phyloP scores from a whole-genome alignment of 169 alveolate species.

The Neospora caninum region DNA sequence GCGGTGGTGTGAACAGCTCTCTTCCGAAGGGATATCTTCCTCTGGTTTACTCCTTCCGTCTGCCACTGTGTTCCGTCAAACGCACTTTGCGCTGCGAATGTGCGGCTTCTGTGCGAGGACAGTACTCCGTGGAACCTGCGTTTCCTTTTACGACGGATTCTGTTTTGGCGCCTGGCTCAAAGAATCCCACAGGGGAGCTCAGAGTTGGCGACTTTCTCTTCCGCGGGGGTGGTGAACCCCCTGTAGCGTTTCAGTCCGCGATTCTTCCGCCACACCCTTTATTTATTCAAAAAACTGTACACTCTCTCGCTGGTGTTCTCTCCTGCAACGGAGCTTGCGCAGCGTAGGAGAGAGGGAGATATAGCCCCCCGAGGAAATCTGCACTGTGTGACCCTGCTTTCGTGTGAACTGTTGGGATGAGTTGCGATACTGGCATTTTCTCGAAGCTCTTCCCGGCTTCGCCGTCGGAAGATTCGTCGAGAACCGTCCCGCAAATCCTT shows the following conservation, averaged over 20 bases:
- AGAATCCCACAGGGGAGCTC: neutral
- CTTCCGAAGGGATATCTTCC: neutral
- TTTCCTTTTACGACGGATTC: neutral
- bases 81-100: neutral
- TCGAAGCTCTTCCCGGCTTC: neutral
- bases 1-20: neutral
- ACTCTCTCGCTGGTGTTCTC: neutral
- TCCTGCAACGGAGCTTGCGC: neutral
- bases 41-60: neutral
- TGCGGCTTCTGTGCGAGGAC: neutral
- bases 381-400: neutral
- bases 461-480: neutral
- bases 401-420: neutral
- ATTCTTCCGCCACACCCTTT: neutral
- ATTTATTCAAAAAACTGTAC: neutral
- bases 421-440: neutral
- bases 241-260: neutral
- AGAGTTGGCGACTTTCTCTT: neutral
- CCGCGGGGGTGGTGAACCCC: neutral
- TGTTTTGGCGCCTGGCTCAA: neutral
- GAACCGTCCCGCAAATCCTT: neutral
- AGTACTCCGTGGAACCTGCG: neutral
- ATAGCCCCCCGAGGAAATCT: too few species aligned
- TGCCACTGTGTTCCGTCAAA: neutral
- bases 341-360: too few species aligned